phyloP scores from a whole-genome alignment of 345 rosid genomes.

The Linum trigynum region DNA sequence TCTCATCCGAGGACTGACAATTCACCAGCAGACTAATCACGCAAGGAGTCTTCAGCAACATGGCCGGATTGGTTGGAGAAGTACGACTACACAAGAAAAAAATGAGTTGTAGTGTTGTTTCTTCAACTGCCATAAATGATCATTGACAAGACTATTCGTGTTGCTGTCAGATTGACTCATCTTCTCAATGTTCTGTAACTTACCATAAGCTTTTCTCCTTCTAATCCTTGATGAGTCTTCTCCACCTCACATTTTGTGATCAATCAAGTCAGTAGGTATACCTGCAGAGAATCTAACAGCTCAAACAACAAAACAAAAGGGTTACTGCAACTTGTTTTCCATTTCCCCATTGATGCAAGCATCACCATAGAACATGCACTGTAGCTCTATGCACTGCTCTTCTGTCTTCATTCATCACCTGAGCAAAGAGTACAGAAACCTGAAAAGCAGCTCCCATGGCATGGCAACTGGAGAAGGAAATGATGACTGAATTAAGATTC shows the following conservation, averaged over 20 bases:
- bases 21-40: no score
- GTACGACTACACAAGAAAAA: no score
- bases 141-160: no score
- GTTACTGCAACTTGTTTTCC: background rate
- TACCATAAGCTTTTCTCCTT: no score
- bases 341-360: background rate
- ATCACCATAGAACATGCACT: background rate
- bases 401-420: background rate
- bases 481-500: slow-evolving; percentile 18
- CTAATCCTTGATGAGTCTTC: background rate
- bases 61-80: no score
- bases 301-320: slow-evolving; percentile 23
- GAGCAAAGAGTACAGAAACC: background rate
- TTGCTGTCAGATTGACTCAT: no score
- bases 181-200: no score
- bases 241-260: background rate
- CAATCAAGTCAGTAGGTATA: background rate
- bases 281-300: slow-evolving; percentile 23
- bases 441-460: background rate
- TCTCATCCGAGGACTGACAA: no score
- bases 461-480: slow-evolving; percentile 1
- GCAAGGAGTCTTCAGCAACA: no score
- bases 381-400: background rate
- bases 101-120: no score
- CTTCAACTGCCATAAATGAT: no score